Base-by-base conservation (phyloP, 805 yeast genomes). In the Pichia eremophila region DNA sequence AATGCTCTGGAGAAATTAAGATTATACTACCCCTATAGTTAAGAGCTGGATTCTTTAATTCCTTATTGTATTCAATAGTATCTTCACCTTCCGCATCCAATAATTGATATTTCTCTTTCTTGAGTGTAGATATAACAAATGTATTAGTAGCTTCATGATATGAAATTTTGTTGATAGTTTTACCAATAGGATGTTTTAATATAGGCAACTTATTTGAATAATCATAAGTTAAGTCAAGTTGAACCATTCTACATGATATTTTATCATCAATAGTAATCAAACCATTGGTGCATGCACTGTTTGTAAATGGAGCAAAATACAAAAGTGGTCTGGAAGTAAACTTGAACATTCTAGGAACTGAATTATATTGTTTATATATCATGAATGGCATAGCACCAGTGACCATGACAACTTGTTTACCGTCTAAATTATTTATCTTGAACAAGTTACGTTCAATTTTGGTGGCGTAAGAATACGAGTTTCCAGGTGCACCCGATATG, bases 401-500 rank as follows among this genome's bases (percentile, higher is more conserved):
- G 2, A 87, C 76, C 55, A 86, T 74, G 1, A 87, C 74, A 17
- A 79, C 72, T 0, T 80, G 73, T 50, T 73, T 71, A 0, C 81
- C 85, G 52, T 76, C 76, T 42, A 80, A 67, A 49, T 78, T 72
- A 5, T 77, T 72, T 51, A 84, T 65, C 60, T 80, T 73, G 47
- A 78, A 75, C 64, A 82, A 67, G 50, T 78, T 75, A 63, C 93
- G 74, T 62, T 85, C 95, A 41, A 84, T 74, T 6, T 71, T 72
- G 0, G 83, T 83, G 40, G 86, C 86, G 49, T 76, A 72, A 1
- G 85, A 73, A 56, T 79, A 83, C 1, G 90, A 84, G 61, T 84
- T 84, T 47, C 79, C 83, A 1, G 93, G 91, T 0, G 91, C 93
- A 47, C 95, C 95, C 1, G 87, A 79, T 11, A 83, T 72, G 5